Percentiles rank a stretch among this genome's conserved stretches.
Conservation (phyloP, 2,329 filamentous ascomycete species). For the Fusarium algeriense region DNA sequence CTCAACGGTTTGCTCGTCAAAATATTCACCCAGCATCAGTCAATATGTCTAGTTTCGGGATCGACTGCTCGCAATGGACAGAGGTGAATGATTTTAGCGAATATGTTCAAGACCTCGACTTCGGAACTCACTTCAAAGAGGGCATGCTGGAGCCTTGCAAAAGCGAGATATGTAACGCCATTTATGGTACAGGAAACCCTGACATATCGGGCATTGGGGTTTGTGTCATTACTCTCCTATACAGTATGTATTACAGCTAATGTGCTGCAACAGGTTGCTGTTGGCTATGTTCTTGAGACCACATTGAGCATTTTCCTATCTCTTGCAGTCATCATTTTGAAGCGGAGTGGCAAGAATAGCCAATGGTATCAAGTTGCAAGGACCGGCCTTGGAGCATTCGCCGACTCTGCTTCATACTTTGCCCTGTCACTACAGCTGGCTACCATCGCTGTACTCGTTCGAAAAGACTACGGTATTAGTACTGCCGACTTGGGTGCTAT, state of each 20-base stretch:
- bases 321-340: constrained; percentile 8
- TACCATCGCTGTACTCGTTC: constrained; percentile 34
- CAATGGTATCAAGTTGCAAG: background rate
- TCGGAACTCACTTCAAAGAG: constrained; percentile 3
- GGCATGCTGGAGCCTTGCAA: constrained; percentile 6
- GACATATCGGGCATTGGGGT: constrained; percentile 45
- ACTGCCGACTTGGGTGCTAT: constrained; percentile 39
- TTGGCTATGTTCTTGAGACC: constrained; percentile 27
- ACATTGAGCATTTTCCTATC: constrained; percentile 9
- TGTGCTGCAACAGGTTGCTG: constrained; percentile 10
- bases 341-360: background rate
- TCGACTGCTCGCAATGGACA: constrained; percentile 7
- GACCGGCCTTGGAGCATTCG: constrained; percentile 23
- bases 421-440: constrained; percentile 40
- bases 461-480: constrained; percentile 44
- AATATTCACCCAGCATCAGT: background rate
- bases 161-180: constrained; percentile 30
- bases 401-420: constrained; percentile 42
- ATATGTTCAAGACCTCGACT: constrained; percentile 13
- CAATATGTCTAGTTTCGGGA: background rate
- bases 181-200: constrained; percentile 39
- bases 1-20: background rate
- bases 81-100: constrained; percentile 23
- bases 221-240: background rate
- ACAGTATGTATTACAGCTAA: background rate